Evolutionary conservation across 1,284 basidiomycete genomes (phyloP).

Genomic region (Xanthoconium separans): DNA sequence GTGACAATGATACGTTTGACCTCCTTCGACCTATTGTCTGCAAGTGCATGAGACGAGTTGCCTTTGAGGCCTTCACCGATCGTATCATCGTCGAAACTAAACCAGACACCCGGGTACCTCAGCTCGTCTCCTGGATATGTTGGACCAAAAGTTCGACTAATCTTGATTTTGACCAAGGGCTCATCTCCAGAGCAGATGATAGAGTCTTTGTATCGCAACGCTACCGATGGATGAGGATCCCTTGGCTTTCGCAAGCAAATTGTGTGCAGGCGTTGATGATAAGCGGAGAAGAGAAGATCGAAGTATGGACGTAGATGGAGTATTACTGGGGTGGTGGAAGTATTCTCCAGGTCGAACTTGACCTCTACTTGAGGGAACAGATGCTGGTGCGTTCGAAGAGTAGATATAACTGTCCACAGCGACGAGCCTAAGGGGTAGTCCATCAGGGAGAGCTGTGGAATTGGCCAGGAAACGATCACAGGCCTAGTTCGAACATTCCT

Average conservation of each 20-base stretch:
- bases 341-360: slow-evolving; percentile 76
- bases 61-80: slow-evolving; percentile 51
- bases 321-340: slow-evolving; percentile 72
- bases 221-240: slow-evolving; percentile 62
- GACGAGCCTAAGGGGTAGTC: slow-evolving; percentile 57
- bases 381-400: slow-evolving; percentile 60
- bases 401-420: slow-evolving; percentile 78
- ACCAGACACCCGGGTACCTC: slow-evolving; percentile 81
- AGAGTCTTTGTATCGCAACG: slow-evolving; percentile 67
- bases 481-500: slow-evolving; percentile 78
- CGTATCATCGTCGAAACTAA: slow-evolving; percentile 72
- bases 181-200: slow-evolving; percentile 60
- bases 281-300: slow-evolving; percentile 76
- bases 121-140: slow-evolving; percentile 80
- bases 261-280: slow-evolving; percentile 72
- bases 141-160: slow-evolving; percentile 78
- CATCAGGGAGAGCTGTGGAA: slow-evolving; percentile 2
- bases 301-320: slow-evolving; percentile 77
- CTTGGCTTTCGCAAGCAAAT: slow-evolving; percentile 68
- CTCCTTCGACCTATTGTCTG: slow-evolving; percentile 66
- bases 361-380: slow-evolving; percentile 80
- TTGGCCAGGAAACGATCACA: background rate
- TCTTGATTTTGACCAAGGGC: slow-evolving; percentile 61
- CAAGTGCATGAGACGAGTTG: slow-evolving; percentile 29
- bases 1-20: slow-evolving; percentile 73